Base-by-base conservation (phyloP, 1,139 yeast genomes). In the Geotrichum cucujoidarum region DNA sequence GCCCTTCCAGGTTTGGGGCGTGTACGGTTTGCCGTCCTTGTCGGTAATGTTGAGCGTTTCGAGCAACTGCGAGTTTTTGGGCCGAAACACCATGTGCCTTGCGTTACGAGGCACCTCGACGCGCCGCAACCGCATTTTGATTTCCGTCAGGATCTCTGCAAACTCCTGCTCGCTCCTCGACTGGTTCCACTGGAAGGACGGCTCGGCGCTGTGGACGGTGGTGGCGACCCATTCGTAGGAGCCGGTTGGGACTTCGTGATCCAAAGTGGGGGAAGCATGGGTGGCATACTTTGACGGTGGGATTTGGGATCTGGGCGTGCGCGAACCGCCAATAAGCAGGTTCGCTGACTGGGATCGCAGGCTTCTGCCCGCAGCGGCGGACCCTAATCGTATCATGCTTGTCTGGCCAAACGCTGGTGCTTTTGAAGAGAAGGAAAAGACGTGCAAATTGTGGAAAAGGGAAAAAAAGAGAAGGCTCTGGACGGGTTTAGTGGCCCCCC, bases 51-150 rank as follows among this genome's bases (percentile, higher is more conserved):
- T 33, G 13, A 40, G 36, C 22, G 43, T 32, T 33, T 41, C 36
- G 40, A 50, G 39, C 32, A 47, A 30, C 18, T 40, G 35, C 4
- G 46, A 33, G 33, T 50, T 50, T 27, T 45, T 47, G 14, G 53
- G 50, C 36, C 53, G 47, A 31, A 50, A 47, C 13, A 50, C 53
- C 22, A 30, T 38, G 16, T 31, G 36, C 22, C 50, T 34, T 6
- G 29, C 45, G 20, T 37, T 41, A 24, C 45, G 50, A 11, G 53
- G 53, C n/a, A 50, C 43, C 4, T 47, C 49, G 6, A 47, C 45
- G 2, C 49, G 43, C 10, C 42, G 29, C 25, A 50, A 39, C 7
- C 50, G 40, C 34, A 43, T 48, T 17, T 41, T 40, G 36, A 50
- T 42, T 21, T 50, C 50, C n/a, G 32, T 32, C 37, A 49, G 29